Base-by-base conservation (phyloP, 805 yeast species). In the Lipomyces mesembrius region DNA sequence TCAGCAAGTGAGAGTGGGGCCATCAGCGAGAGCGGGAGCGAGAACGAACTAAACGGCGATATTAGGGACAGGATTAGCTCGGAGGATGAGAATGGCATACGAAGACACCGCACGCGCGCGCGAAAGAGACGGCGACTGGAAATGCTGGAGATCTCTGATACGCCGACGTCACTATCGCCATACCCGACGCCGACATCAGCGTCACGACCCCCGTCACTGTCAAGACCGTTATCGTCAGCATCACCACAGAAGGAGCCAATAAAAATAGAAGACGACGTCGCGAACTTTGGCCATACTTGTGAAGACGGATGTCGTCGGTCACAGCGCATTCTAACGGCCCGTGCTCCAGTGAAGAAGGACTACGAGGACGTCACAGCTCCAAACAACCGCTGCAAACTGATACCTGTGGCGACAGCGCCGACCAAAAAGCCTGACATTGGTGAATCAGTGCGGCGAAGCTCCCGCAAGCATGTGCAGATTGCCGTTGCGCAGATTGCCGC, bases 251-350 rank as follows among this genome's bases (percentile, higher is more conserved):
- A 34, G 59, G 6, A 4, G 43, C 43, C 46, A 11, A 37, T 9
- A 17, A 43, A 22, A 25, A n/a, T 9, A 20, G 58, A 57, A 34
- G 59, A 3, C 8, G 34, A 22, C 43, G 46, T n/a, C 29, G 56
- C 22, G 6, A 34, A n/a, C 14, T n/a, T 14, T 25, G 61, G 61
- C 1, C 25, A 17, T 6, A 22, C 29, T 1, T 46, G 35, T 32
- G 55, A 12, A 14, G 43, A 52, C 12, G 57, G 63, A 12, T 12
- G 57, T 53, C 62, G 68, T 11, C 52, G 64, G n/a, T 65, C 68
- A 3, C 49, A 17, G 14, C 57, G 63, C 11, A 29, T 43, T 12
- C 5, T 34, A 37, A 34, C 17, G 27, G 32, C 29, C 22, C 60
- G 59, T 12, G 59, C 43, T 5, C 35, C 65, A 9, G 27, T 46